Base-by-base conservation (phyloP, 805 yeast species). In the Zygotorulaspora chibaensis region DNA sequence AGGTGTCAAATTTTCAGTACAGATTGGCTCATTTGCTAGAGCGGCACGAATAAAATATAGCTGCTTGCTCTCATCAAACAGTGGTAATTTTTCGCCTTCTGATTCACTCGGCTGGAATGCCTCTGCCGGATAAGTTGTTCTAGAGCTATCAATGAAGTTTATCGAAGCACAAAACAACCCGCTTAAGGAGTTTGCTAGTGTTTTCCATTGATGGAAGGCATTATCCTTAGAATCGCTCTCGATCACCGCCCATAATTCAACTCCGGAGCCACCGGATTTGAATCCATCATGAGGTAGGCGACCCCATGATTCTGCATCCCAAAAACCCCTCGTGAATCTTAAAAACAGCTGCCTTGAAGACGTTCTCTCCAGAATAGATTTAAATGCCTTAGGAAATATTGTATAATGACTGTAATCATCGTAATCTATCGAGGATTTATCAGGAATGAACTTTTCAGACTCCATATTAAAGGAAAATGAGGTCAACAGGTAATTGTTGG, bases 1-100 rank as follows among this genome's bases (percentile, higher is more conserved):
- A 0, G 99, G 98, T 0, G 99, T 91, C 60, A 93, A 73, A 67
- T 93, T 93, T 64, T 93, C 99, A 0, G 99, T 93, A 66, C 99
- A 93, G 13, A 93, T 82, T 0, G 97, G 96, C 61, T 93, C 99
- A 50, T 91, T 79, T 1, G 99, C 96, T 40, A 93, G 75, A 0
- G 96, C 86, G 6, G 96, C 96, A 50, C 95, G 74, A 51, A 90
- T 61, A 16, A 83, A 66, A 56, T 72, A 85, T 20, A 81, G 59
- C 3, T 71, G 61, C 45, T 77, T 75, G 2, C 47, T 40, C 26
- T 52, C 40, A 41, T 62, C 48, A 35, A 67, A 56, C 3, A 67
- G 18, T 1, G 71, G 64, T 7, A 64, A 46, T 2, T 50, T 43
- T 20, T 56, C 49, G 15, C 38, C 51, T 35, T 41, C 52, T 4